Conservation (phyloP, 1,284 basidiomycete genomes). For the Lentinus polychrous region DNA sequence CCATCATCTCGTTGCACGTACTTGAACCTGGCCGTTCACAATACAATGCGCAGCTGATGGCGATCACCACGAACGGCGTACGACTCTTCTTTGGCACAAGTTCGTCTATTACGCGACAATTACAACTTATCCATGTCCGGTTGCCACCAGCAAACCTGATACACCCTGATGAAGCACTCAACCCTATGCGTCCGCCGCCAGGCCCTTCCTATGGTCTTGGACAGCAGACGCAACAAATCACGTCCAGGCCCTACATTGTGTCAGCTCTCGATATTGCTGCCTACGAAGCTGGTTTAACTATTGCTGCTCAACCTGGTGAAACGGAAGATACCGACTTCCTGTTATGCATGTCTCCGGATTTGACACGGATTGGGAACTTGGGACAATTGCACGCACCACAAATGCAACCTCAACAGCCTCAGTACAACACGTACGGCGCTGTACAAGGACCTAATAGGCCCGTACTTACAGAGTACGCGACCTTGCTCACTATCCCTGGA, state of each 20-base stretch:
- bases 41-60: conserved; percentile 64
- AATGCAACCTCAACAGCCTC: conserved; percentile 30
- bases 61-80: conserved; percentile 72
- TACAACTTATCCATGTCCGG: conserved; percentile 72
- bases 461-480: conserved; percentile 69
- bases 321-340: conserved; percentile 70
- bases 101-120: conserved; percentile 35
- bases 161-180: conserved; percentile 66
- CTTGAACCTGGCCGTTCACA: conserved; percentile 55
- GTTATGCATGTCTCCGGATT: conserved; percentile 71
- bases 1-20: conserved; percentile 58
- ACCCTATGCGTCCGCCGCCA: conserved; percentile 35
- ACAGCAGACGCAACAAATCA: conserved; percentile 32
- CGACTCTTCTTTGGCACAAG: conserved; percentile 65
- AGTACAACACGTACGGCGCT: conserved; percentile 33
- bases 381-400: conserved; percentile 44
- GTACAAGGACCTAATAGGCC: conserved; percentile 42
- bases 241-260: conserved; percentile 47
- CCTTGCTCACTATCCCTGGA: conserved; percentile 71
- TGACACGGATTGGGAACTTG: conserved; percentile 58
- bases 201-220: background rate
- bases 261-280: conserved; percentile 49
- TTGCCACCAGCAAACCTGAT: conserved; percentile 71
- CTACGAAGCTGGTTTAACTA: conserved; percentile 57
- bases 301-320: conserved; percentile 67